phyloP scores from a whole-genome alignment of 75 land plant species.

The Pinus taeda region DNA sequence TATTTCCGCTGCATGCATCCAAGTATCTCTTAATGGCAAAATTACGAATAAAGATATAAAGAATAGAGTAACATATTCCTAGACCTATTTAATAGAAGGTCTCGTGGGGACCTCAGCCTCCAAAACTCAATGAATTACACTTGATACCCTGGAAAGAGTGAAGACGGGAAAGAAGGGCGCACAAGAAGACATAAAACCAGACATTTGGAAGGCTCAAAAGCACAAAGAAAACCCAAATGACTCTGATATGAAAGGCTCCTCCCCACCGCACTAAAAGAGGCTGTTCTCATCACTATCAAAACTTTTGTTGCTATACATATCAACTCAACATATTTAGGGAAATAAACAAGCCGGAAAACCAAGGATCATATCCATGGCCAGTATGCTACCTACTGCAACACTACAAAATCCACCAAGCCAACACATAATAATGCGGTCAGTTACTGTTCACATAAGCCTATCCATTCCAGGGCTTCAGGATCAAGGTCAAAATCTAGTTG shows the following conservation, averaged over 20 bases:
- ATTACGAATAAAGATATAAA: slow-evolving; percentile 9
- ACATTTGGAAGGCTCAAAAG: slow-evolving; percentile 11
- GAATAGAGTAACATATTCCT: slow-evolving; percentile 6
- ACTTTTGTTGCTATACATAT: slow-evolving; percentile 3
- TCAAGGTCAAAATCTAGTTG: slow-evolving; percentile 11
- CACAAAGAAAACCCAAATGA: slow-evolving; percentile 5
- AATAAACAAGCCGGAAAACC: background rate
- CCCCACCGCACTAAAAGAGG: slow-evolving; percentile 1
- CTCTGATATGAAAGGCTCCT: background rate
- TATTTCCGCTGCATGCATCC: background rate
- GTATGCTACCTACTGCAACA: background rate
- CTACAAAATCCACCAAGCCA: background rate
- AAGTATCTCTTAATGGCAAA: background rate
- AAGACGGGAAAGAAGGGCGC: background rate
- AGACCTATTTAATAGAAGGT: slow-evolving; percentile 3
- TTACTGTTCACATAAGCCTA: background rate
- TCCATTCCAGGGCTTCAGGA: slow-evolving; percentile 13
- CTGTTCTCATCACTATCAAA: background rate
- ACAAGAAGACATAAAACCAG: background rate
- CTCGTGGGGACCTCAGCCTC: slow-evolving; percentile 1
- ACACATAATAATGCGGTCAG: background rate
- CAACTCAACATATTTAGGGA: slow-evolving; percentile 8
- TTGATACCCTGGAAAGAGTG: slow-evolving; percentile 1
- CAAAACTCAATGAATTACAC: slow-evolving; percentile 8
- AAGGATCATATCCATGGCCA: background rate